A percentile compares a stretch with the other conserved stretches of the same genome.
phyloP scores from a whole-genome alignment of 2,329 filamentous ascomycete genomes.

The Aureobasidium sp. region DNA sequence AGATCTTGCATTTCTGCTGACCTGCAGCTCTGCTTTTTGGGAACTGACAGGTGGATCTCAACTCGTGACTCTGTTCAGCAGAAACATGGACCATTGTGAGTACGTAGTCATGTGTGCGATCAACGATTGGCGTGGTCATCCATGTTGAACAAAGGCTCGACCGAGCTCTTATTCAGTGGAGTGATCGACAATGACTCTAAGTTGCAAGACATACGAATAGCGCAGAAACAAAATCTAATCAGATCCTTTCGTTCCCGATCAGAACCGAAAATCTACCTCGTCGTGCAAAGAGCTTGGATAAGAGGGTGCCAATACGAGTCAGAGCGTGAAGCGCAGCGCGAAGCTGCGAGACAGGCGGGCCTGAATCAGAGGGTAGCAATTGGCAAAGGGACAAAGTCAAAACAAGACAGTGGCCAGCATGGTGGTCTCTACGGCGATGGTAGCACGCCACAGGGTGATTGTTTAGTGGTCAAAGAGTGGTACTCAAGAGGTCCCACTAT shows the following conservation, averaged over 20 bases:
- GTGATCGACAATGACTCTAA: background rate
- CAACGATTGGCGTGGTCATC: background rate
- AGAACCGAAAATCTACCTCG: background rate
- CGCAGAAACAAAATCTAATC: background rate
- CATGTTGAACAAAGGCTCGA: background rate
- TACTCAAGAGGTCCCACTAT: background rate
- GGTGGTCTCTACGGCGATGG: background rate
- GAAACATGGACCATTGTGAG: background rate
- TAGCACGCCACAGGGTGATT: background rate
- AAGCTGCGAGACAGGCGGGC: background rate
- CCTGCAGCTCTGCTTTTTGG: background rate
- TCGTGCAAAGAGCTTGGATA: background rate
- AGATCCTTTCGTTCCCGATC: conserved; percentile 3
- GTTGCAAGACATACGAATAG: background rate
- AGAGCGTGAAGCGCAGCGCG: background rate
- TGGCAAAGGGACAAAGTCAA: background rate
- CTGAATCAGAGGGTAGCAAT: conserved; percentile 5
- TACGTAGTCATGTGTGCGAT: background rate
- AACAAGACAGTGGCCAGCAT: background rate
- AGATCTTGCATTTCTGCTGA: background rate
- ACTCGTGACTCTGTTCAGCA: background rate
- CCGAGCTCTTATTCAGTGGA: background rate
- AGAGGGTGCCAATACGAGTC: background rate
- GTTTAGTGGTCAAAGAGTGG: background rate
- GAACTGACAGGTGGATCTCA: background rate